phyloP scores from a whole-genome alignment of 2,329 filamentous ascomycete species.

The Fusarium sp. region DNA sequence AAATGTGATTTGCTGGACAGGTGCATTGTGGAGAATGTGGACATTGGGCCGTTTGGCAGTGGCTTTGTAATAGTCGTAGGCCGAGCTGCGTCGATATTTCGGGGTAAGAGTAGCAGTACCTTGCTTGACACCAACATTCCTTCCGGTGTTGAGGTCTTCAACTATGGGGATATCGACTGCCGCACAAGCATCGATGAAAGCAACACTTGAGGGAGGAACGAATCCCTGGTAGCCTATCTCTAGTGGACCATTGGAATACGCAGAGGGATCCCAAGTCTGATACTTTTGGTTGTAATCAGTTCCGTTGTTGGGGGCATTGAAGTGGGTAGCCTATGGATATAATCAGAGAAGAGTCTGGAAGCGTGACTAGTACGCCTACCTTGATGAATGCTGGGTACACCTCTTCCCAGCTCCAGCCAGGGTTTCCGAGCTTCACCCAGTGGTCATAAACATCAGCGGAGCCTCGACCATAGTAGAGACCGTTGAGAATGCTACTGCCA shows the following conservation, averaged over 20 bases:
- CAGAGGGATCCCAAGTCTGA: conserved; percentile 1
- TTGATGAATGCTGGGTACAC: conserved; percentile 10
- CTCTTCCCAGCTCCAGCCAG: conserved; percentile 14
- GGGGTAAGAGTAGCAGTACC: conserved; percentile 7
- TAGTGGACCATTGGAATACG: neutral
- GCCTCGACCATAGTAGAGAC: conserved; percentile 16
- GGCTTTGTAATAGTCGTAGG: conserved; percentile 15
- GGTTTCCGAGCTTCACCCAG: conserved; percentile 10
- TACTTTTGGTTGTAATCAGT: conserved; percentile 3
- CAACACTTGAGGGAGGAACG: conserved; percentile 7
- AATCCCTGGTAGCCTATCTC: conserved; percentile 8
- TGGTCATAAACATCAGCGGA: conserved; percentile 17
- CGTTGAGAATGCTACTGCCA: conserved; percentile 13
- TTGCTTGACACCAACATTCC: conserved; percentile 6
- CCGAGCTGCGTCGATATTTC: neutral
- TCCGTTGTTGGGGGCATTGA: conserved; percentile 8
- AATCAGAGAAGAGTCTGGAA: neutral
- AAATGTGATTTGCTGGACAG: neutral
- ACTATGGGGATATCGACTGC: neutral
- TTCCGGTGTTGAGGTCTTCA: conserved; percentile 1
- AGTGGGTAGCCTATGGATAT: neutral
- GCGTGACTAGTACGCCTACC: neutral
- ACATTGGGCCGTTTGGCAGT: neutral
- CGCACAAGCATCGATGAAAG: conserved; percentile 11
- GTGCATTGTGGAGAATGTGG: neutral